Conservation (phyloP, 1,139 yeast species). For the Pneumocystis murina region DNA sequence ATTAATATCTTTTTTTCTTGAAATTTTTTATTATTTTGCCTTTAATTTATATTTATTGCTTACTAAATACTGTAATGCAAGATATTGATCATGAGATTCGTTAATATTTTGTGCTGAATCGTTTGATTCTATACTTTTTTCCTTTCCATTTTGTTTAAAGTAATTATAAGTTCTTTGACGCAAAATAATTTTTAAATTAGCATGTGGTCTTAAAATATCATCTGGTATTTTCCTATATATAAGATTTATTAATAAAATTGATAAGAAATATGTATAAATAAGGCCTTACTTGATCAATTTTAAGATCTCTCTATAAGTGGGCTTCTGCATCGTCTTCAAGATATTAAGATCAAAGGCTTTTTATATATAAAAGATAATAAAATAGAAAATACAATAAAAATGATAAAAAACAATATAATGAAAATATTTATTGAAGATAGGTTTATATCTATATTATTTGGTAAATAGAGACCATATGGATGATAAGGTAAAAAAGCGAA, state of each 20-base stretch:
- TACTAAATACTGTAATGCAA: background rate
- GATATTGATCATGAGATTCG: background rate
- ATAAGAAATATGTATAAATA: background rate
- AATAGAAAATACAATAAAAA: background rate
- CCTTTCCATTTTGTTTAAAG: background rate
- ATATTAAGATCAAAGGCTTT: background rate
- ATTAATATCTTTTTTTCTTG: background rate
- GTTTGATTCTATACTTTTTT: background rate
- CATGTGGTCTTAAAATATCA: background rate
- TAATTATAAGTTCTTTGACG: background rate
- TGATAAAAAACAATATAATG: background rate
- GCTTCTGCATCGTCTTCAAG: background rate
- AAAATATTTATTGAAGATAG: background rate
- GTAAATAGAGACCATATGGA: background rate
- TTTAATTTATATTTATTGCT: constrained; percentile 4
- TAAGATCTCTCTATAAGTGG: background rate
- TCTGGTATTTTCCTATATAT: background rate
- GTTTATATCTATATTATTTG: background rate
- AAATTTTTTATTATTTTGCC: constrained; percentile 2
- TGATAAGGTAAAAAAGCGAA: background rate
- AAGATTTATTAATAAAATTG: background rate
- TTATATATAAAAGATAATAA: background rate
- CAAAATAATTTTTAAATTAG: background rate
- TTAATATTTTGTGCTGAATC: background rate
- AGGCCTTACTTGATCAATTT: background rate